Conservation (phyloP, 225 moss, liverwort and hornwort genomes). For the Pseudisothecium myosuroides region DNA sequence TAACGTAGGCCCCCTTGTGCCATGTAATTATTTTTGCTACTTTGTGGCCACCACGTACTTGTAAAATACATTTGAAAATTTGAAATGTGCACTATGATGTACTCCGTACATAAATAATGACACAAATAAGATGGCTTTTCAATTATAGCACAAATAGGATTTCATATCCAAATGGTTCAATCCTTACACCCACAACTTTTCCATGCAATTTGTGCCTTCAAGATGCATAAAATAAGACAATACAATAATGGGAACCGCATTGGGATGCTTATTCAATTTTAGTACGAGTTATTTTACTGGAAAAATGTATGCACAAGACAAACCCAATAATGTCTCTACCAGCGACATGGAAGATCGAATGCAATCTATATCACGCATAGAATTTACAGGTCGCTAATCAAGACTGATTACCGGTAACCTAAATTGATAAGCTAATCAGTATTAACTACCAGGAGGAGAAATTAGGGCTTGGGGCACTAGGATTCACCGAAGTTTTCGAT, state of each 20-base stretch:
- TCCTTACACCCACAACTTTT: no score
- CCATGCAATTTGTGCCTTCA: no score
- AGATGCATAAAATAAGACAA: not conserved
- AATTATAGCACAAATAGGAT: no score
- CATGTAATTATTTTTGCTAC: no score
- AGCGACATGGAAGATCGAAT: not conserved
- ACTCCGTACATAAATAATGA: no score
- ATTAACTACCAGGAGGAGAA: no score
- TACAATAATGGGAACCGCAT: rapidly evolving
- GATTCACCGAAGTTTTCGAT: not conserved
- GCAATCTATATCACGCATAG: not conserved
- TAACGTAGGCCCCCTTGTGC: no score
- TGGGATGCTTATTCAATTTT: not conserved
- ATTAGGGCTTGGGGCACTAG: not conserved
- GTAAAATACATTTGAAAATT: no score
- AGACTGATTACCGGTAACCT: not conserved
- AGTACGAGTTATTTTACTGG: not conserved
- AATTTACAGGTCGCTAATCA: not conserved
- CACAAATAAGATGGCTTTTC: no score
- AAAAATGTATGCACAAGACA: not conserved
- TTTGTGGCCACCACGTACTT: no score
- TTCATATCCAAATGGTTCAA: no score
- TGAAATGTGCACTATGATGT: no score
- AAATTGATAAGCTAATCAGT: not conserved
- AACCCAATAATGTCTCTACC: not conserved